Conservation (phyloP, 2,329 filamentous ascomycete species). For the Alternaria ethzedia region DNA sequence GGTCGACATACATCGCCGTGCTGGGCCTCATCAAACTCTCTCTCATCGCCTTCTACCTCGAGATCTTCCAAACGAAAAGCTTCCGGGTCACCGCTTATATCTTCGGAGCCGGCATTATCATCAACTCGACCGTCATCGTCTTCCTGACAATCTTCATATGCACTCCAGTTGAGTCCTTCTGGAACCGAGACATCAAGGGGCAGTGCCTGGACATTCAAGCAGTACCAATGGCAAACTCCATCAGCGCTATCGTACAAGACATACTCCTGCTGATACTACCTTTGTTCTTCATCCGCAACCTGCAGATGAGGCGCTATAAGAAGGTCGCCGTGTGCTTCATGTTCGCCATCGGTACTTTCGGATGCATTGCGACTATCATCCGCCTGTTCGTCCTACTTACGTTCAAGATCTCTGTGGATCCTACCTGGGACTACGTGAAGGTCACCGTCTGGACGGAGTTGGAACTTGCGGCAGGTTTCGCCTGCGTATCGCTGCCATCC, state of each 20-base stretch:
- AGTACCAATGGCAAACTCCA: constrained; percentile 31
- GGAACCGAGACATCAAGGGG: constrained; percentile 34
- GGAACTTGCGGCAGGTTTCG: constrained; percentile 30
- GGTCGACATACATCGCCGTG: constrained; percentile 26
- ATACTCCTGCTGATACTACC: constrained; percentile 33
- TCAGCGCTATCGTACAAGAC: constrained; percentile 33
- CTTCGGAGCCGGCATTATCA: constrained; percentile 22
- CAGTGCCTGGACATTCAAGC: constrained; percentile 30
- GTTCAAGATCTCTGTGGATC: constrained; percentile 33
- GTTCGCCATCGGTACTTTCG: constrained; percentile 37
- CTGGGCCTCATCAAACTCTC: constrained; percentile 36
- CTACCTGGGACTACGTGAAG: constrained; percentile 36
- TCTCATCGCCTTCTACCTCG: constrained; percentile 35
- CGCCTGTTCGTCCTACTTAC: constrained; percentile 27
- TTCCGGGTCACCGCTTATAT: constrained; percentile 24
- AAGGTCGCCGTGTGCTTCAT: constrained; percentile 34
- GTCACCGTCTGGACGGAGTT: constrained; percentile 34
- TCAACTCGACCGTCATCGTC: constrained; percentile 23
- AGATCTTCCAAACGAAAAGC: constrained; percentile 31
- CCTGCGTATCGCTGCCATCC: constrained; percentile 33
- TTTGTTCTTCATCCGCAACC: constrained; percentile 25
- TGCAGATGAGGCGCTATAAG: constrained; percentile 28
- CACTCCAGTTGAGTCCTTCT: constrained; percentile 31
- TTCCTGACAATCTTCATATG: constrained; percentile 32
- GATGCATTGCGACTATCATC: constrained; percentile 35